Evolutionary conservation across 2,329 filamentous ascomycete genomes (phyloP).

Genomic region (Cercospora beticola): DNA sequence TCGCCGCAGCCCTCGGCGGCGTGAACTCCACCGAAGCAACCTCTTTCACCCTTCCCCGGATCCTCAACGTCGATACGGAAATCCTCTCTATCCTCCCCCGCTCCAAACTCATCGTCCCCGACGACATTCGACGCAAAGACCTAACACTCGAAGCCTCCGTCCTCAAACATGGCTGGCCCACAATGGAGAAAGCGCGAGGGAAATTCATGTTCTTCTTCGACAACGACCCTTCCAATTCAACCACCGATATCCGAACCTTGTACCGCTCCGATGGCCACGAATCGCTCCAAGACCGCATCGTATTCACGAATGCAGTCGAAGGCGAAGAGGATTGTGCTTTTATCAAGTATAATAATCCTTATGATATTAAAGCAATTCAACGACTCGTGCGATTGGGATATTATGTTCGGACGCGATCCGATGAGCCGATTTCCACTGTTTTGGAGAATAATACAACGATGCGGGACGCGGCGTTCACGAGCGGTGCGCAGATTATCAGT

Average conservation of each 20-base stretch:
- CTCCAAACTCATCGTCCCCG: constrained; percentile 48
- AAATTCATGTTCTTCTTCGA: constrained; percentile 55
- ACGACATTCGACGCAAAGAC: constrained; percentile 46
- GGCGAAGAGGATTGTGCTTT: constrained; percentile 50
- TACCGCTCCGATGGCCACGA: constrained; percentile 41
- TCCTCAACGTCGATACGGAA: constrained; percentile 50
- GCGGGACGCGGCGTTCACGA: constrained; percentile 46
- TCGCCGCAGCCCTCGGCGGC: constrained; percentile 37
- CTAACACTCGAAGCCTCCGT: constrained; percentile 50
- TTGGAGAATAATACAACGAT: constrained; percentile 44
- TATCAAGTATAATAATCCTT: constrained; percentile 52
- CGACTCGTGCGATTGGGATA: constrained; percentile 49
- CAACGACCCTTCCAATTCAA: constrained; percentile 45
- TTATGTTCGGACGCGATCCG: constrained; percentile 51
- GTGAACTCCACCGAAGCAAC: constrained; percentile 44
- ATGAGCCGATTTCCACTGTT: constrained; percentile 49
- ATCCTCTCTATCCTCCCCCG: constrained; percentile 47
- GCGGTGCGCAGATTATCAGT: constrained; percentile 52
- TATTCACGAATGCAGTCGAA: constrained; percentile 52
- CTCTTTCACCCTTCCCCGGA: constrained; percentile 46
- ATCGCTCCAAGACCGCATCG: constrained; percentile 46
- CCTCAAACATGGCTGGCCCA: constrained; percentile 51
- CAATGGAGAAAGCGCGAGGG: constrained; percentile 46
- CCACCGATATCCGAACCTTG: constrained; percentile 38
- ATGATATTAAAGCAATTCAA: constrained; percentile 44